These are phyloP conservation scores for Boletus subcaerulescens DNA, from an alignment of 768 basidiomycete species.

Conservation along the genomic window DNA sequence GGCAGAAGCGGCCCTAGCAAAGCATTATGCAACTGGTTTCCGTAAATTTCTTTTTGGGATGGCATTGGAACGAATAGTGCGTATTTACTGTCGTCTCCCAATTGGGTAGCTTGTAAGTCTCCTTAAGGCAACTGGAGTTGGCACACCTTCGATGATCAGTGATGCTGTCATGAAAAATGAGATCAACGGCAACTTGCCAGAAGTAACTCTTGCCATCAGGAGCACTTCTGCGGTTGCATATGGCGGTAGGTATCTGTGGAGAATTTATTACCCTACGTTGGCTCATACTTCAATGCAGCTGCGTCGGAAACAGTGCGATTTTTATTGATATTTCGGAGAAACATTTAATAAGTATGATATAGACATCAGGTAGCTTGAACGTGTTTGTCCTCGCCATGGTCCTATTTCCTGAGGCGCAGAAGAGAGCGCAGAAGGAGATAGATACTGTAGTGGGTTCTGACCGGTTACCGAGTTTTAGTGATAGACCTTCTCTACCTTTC, in stretches of 20 bases:
- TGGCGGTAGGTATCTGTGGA: conserved; percentile 12
- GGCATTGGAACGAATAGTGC: conserved; percentile 23
- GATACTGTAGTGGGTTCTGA: conserved; percentile 19
- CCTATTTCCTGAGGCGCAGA: conserved; percentile 24
- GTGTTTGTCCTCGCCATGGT: conserved; percentile 31
- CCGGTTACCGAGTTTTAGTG: conserved; percentile 21
- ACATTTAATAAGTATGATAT: not conserved
- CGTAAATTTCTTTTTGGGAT: conserved; percentile 20
- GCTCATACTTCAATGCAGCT: conserved; percentile 15
- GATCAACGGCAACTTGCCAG: conserved; percentile 15
- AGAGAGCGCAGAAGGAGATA: conserved; percentile 25
- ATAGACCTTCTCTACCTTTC: conserved; percentile 24
- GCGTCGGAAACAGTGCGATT: conserved; percentile 27
- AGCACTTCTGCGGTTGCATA: conserved; percentile 24
- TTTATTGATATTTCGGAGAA: not conserved
- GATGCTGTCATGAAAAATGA: conserved; percentile 19
- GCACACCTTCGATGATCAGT: conserved; percentile 21
- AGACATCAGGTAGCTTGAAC: conserved; percentile 21
- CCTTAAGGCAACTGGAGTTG: conserved; percentile 15
- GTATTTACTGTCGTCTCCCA: not conserved
- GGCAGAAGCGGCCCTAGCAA: conserved; percentile 16
- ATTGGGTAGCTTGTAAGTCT: not conserved
- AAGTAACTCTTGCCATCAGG: conserved; percentile 19
- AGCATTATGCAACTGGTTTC: conserved; percentile 17
- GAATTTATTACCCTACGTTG: not conserved